Conservation (phyloP, 352 stramenopile genomes). For the Globisporangium acanthophoron region DNA sequence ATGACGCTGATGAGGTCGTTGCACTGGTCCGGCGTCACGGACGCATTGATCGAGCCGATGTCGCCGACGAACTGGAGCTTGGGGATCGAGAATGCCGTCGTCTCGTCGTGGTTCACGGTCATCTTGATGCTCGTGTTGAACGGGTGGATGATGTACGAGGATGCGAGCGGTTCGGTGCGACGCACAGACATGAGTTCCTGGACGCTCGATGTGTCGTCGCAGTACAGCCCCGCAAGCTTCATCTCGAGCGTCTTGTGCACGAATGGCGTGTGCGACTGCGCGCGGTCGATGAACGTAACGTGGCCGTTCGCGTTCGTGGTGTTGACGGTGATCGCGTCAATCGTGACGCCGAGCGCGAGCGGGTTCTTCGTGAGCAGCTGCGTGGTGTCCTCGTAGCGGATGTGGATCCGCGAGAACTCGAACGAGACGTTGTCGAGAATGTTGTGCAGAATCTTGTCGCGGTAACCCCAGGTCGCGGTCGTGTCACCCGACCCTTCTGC, state of each 20-base stretch:
- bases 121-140: constrained; percentile 75
- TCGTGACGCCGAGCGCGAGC: constrained; percentile 64
- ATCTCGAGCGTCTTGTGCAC: constrained; percentile 75
- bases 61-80: constrained; percentile 63
- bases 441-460: constrained; percentile 78
- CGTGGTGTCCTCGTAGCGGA: constrained; percentile 78
- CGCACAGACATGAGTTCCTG: constrained; percentile 20
- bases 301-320: constrained; percentile 82
- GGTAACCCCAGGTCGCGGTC: constrained; percentile 63
- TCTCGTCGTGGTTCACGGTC: constrained; percentile 73
- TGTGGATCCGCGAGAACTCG: constrained; percentile 78
- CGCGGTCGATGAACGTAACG: constrained; percentile 71
- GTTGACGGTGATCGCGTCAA: constrained; percentile 62
- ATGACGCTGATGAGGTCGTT: constrained; percentile 74
- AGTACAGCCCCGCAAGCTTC: constrained; percentile 52
- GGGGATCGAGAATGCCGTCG: constrained; percentile 59
- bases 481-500: constrained; percentile 23
- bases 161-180: constrained; percentile 18
- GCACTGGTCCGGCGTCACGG: constrained; percentile 64
- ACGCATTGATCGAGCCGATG: constrained; percentile 60
- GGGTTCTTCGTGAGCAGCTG: constrained; percentile 50
- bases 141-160: constrained; percentile 59
- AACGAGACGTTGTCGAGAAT: constrained; percentile 82
- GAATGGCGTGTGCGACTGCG: constrained; percentile 73
- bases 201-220: constrained; percentile 33